Conservation (phyloP, 768 basidiomycete genomes). For the Sistotremastrum niveocremeum region DNA sequence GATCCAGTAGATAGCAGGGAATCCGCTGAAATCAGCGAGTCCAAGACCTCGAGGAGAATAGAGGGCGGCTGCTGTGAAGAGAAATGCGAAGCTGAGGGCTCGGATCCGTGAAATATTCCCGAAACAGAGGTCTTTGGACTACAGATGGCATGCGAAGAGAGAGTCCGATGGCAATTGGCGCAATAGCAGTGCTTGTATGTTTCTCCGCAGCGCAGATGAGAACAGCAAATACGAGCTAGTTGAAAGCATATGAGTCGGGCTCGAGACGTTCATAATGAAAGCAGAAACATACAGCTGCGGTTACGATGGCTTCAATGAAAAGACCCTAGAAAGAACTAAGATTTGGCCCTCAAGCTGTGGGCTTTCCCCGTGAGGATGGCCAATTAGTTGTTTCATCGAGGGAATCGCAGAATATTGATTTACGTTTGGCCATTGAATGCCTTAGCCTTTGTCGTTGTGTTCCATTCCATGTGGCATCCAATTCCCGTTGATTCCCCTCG, state of each 20-base stretch:
- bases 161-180: constrained; percentile 61
- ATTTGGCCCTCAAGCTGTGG: no score
- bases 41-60: constrained; percentile 61
- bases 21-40: constrained; percentile 52
- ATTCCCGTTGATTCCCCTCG: no score
- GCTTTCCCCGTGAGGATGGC: no score
- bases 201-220: constrained; percentile 66
- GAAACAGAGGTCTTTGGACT: not conserved
- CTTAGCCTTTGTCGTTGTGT: no score
- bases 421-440: no score
- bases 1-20: constrained; percentile 46
- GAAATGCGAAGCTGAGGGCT: constrained; percentile 35
- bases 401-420: no score
- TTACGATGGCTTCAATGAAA: constrained; percentile 64
- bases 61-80: constrained; percentile 53
- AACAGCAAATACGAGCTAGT: constrained; percentile 39
- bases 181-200: constrained; percentile 50
- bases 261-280: no score
- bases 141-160: constrained; percentile 51
- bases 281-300: constrained; percentile 19
- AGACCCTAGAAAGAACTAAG: constrained; percentile 25
- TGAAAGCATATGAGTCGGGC: no score
- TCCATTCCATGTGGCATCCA: no score
- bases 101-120: not conserved
- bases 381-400: no score